Conservation (phyloP, 2,329 filamentous ascomycete genomes). For the Phoma sp. region DNA sequence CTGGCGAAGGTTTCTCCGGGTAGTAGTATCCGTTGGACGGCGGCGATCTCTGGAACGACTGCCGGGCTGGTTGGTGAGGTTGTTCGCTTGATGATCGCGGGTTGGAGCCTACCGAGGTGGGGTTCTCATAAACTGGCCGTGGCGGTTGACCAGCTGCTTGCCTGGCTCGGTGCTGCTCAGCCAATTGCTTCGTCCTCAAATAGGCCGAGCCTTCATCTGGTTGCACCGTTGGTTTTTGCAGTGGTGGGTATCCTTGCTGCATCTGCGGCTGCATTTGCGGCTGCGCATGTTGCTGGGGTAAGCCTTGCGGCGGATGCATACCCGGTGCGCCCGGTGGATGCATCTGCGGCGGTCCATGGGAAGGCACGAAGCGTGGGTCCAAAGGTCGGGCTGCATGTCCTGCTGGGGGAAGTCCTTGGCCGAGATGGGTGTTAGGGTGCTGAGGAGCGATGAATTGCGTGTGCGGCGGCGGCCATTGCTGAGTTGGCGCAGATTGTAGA, state of each 20-base stretch:
- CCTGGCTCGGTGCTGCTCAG: conserved; percentile 29
- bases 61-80: conserved; percentile 9
- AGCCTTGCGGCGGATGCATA: conserved; percentile 21
- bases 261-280: conserved; percentile 18
- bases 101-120: conserved; percentile 5
- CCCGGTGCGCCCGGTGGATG: conserved; percentile 22
- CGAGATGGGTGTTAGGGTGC: conserved; percentile 26
- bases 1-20: conserved; percentile 22
- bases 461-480: conserved; percentile 29
- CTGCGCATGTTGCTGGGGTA: conserved; percentile 11
- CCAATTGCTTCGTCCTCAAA: conserved; percentile 30
- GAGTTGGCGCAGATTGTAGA: conserved; percentile 9
- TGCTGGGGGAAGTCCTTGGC: conserved; percentile 22
- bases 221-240: conserved; percentile 6
- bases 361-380: conserved; percentile 17
- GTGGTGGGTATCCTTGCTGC: conserved; percentile 13
- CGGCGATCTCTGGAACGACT: conserved; percentile 20
- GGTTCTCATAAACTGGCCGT: conserved; percentile 14
- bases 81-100: conserved; percentile 15
- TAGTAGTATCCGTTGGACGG: conserved; percentile 35
- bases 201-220: conserved; percentile 33
- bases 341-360: conserved; percentile 17
- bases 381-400: conserved; percentile 28
- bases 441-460: conserved; percentile 23
- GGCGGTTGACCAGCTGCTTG: conserved; percentile 10